Percentiles rank a stretch among this genome's conserved stretches.
Evolutionary conservation across 208 protist genomes (phyloP).

Genomic region (Trypanosoma melophagium): DNA sequence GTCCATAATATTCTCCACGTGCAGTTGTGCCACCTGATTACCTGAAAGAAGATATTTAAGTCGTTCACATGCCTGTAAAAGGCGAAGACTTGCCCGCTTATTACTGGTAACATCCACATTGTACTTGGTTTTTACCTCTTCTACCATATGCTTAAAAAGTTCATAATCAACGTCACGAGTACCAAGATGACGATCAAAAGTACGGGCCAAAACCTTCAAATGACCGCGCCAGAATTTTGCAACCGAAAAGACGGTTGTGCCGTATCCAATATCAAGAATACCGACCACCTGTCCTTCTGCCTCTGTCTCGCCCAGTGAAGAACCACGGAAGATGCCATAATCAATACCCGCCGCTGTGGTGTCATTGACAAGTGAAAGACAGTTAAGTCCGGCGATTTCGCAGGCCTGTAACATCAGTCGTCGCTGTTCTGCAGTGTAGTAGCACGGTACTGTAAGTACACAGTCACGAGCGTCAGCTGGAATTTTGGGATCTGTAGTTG

Average conservation of each 20-base stretch:
- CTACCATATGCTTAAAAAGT: constrained; percentile 73
- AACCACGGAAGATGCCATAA: constrained; percentile 90
- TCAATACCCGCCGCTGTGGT: constrained; percentile 86
- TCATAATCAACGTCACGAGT: constrained; percentile 85
- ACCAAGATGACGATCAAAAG: constrained; percentile 80
- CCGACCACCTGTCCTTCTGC: constrained; percentile 76
- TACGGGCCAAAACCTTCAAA: constrained; percentile 76
- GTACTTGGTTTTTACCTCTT: constrained; percentile 85
- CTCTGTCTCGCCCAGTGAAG: constrained; percentile 79
- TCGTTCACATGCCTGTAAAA: constrained; percentile 83
- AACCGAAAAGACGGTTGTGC: constrained; percentile 69
- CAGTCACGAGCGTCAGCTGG: constrained; percentile 70
- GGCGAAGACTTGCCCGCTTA: constrained; percentile 75
- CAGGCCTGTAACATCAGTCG: constrained; percentile 76
- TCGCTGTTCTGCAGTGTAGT: constrained; percentile 87
- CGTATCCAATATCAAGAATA: constrained; percentile 91
- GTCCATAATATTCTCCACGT: constrained; percentile 92
- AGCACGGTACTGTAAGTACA: constrained; percentile 85
- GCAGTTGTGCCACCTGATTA: constrained; percentile 77
- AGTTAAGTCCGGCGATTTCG: constrained; percentile 86
- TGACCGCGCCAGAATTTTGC: constrained; percentile 83
- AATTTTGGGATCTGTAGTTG: constrained; percentile 55
- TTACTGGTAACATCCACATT: constrained; percentile 85
- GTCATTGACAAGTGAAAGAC: constrained; percentile 90
- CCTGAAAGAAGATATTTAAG: constrained; percentile 92